phyloP scores from a whole-genome alignment of 176 grass and related monocot species.

The Zizania latifolia region DNA sequence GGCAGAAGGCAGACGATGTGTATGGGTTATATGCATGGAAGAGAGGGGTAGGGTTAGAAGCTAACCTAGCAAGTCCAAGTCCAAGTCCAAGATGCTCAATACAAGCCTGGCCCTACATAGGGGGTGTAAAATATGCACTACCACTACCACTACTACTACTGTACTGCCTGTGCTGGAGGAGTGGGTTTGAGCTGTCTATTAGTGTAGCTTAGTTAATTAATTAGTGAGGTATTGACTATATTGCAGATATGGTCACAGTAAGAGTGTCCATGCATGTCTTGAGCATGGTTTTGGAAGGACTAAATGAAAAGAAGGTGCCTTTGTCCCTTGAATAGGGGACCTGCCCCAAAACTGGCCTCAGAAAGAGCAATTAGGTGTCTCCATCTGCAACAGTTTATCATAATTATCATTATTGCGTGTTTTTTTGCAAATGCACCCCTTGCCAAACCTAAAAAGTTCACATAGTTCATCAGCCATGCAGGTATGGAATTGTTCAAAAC shows the following conservation, averaged over 20 bases:
- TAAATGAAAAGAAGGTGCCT: constrained; percentile 44
- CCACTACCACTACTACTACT: no score
- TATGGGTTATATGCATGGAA: constrained; percentile 34
- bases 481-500: not conserved
- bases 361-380: constrained; percentile 70
- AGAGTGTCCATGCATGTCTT: constrained; percentile 36
- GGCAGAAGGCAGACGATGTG: constrained; percentile 15
- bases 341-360: constrained; percentile 72
- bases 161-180: constrained; percentile 15
- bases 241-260: constrained; percentile 41
- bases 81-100: constrained; percentile 43
- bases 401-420: constrained; percentile 24
- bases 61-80: no score
- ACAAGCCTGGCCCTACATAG: constrained; percentile 43
- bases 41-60: constrained; percentile 27
- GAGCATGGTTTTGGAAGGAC: constrained; percentile 44
- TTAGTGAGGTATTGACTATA: constrained; percentile 48
- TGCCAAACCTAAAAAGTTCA: not conserved
- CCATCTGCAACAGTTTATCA: constrained; percentile 26
- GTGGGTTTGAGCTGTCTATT: constrained; percentile 52
- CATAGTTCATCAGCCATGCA: no score
- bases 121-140: constrained; percentile 18
- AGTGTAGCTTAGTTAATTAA: constrained; percentile 43
- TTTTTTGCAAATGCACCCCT: constrained; percentile 21
- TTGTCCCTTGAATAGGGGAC: constrained; percentile 68